phyloP scores from a whole-genome alignment of 2,329 filamentous ascomycete genomes.

The Blastomyces emzantsi region DNA sequence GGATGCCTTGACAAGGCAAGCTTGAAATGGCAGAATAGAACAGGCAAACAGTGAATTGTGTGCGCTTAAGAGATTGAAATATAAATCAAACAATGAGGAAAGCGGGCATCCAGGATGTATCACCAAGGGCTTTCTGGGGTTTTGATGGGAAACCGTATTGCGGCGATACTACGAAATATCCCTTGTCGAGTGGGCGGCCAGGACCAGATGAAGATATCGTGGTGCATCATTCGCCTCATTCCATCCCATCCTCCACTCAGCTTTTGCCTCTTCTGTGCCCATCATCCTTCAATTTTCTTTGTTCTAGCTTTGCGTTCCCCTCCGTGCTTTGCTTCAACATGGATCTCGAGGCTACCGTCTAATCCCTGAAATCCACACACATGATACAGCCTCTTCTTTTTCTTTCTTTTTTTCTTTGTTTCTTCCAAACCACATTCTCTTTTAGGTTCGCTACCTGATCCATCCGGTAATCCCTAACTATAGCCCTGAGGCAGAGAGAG shows the following conservation, averaged over 20 bases:
- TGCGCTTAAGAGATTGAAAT: no score
- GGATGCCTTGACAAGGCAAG: background rate
- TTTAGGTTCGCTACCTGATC: background rate
- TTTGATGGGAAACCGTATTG: background rate
- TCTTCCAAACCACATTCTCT: background rate
- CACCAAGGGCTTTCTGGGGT: background rate
- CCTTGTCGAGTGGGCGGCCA: background rate
- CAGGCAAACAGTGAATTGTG: background rate
- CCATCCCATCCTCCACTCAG: background rate
- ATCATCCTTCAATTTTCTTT: background rate
- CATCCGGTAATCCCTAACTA: background rate
- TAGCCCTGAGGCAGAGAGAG: background rate
- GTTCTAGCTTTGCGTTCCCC: background rate
- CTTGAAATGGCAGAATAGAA: background rate
- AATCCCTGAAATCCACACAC: background rate
- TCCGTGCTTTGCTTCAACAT: background rate
- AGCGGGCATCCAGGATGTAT: background rate
- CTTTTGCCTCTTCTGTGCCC: background rate
- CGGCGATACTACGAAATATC: background rate
- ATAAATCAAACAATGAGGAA: background rate
- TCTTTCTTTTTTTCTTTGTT: background rate
- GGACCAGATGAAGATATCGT: background rate
- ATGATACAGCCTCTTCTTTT: background rate
- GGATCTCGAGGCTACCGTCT: background rate
- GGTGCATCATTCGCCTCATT: background rate